Evolutionary conservation across 441 rosid species (phyloP).

Genomic region (Manihot esculenta): DNA sequence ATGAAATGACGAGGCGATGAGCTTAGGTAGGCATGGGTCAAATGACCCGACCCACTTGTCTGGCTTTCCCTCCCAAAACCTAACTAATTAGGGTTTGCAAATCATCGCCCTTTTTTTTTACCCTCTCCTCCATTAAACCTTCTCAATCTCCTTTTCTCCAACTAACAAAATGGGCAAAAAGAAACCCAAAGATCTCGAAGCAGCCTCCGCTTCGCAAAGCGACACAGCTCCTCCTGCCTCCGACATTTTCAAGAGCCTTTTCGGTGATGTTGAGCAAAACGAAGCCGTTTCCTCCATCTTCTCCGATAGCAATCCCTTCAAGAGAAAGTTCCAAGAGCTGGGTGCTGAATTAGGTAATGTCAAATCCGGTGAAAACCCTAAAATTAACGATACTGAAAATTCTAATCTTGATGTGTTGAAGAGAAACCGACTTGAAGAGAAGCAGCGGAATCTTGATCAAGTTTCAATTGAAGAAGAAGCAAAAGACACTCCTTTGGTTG

Average conservation of each 20-base stretch:
- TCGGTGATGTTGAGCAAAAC: conserved; percentile 36
- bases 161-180: conserved; percentile 33
- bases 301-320: conserved; percentile 83
- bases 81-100: no score
- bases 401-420: conserved; percentile 21
- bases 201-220: not conserved
- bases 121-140: no score
- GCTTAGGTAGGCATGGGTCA: no score
- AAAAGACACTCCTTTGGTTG: conserved; percentile 12
- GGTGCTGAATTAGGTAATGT: not conserved
- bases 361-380: conserved; percentile 12
- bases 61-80: no score
- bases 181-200: conserved; percentile 31
- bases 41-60: no score
- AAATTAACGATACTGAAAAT: conserved; percentile 8
- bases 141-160: not conserved
- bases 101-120: no score
- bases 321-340: conserved; percentile 51
- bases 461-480: conserved; percentile 25
- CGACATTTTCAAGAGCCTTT: conserved; percentile 45
- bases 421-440: conserved; percentile 29
- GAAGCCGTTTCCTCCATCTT: conserved; percentile 50
- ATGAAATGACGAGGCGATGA: no score
- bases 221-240: conserved; percentile 23
- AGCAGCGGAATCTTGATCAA: conserved; percentile 17